Percentiles rank a stretch among this genome's conserved stretches.
Conservation (phyloP, 2,329 filamentous ascomycete genomes). For the Pestalotiopsis sp. region DNA sequence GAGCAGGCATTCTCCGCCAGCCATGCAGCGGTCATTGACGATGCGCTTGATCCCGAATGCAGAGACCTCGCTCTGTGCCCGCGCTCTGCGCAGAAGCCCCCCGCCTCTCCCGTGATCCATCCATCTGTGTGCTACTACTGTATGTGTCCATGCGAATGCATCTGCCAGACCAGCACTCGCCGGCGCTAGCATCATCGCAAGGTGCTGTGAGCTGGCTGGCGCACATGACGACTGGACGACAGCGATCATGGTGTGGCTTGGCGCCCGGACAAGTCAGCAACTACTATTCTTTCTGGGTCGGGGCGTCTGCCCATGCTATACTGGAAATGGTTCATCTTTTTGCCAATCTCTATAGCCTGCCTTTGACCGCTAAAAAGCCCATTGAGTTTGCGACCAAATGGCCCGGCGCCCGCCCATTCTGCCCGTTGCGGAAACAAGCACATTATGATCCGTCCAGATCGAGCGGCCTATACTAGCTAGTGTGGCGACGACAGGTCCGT, state of each 20-base stretch:
- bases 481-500: background rate
- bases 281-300: background rate
- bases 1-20: background rate
- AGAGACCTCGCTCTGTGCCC: background rate
- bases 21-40: background rate
- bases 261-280: background rate
- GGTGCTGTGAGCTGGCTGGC: background rate
- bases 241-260: background rate
- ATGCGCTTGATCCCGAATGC: background rate
- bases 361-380: background rate
- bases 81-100: too few relatives aligned
- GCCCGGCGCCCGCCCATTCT: background rate
- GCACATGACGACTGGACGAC: background rate
- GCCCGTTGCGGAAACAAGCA: background rate
- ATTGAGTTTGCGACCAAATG: background rate
- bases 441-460: background rate
- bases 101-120: background rate
- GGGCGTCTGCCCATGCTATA: background rate
- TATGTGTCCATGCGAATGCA: conserved; percentile 2
- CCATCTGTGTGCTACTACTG: background rate
- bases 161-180: background rate
- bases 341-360: background rate
- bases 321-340: background rate
- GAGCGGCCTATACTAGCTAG: background rate
- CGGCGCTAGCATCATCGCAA: background rate